Base-by-base conservation (phyloP, 345 rosid species). In the Gossypium ekmanianum region DNA sequence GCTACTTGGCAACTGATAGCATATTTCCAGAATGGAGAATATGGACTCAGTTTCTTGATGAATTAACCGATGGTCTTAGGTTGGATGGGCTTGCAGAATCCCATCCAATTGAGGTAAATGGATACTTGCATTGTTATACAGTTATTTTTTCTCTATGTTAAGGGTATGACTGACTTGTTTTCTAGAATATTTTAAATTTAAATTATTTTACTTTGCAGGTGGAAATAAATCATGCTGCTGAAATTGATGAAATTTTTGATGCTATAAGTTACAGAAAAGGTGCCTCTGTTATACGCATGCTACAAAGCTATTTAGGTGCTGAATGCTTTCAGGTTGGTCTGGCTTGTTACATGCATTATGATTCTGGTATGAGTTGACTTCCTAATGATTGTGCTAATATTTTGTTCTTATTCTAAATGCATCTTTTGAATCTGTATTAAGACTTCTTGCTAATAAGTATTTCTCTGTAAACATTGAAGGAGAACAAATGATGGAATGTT, bases 1-100 rank as follows among this genome's bases (percentile, higher is more conserved):
- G 99, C 89, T 93, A 95, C 86, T 87, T 95, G 83, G 97, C 98
- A 43, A 80, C 88, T 73, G 99, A 95, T 86, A 78, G 84, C 83
- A 82, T 95, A 83, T 93, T 95, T 83, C 98, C 99, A 34, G 93
- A 93, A 77, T 95, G 98, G 99, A 93, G 93, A 79, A 87, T 91
- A 73, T 95, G 99, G 98, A 95, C 97, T 75, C 99, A 95, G 87
- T 95, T 95, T 89, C 88, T 95, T 80, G 92, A 88, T 66, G 96
- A 93, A 86, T 84, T 81, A 77, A 93, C 94, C 26, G 88, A 78
- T 59, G 98, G 98, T 76, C 92, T 95, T 68, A 90, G 89, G 85
- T 83, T 95, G 63, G 99, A 95, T 80, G 94, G 97, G 75, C 98
- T 95, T 76, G 92, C 84, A 47, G 99, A 89, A 84, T 95, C 99